Evolutionary conservation across 2,329 filamentous ascomycete species (phyloP).

Genomic region (Escovopsis sp.): DNA sequence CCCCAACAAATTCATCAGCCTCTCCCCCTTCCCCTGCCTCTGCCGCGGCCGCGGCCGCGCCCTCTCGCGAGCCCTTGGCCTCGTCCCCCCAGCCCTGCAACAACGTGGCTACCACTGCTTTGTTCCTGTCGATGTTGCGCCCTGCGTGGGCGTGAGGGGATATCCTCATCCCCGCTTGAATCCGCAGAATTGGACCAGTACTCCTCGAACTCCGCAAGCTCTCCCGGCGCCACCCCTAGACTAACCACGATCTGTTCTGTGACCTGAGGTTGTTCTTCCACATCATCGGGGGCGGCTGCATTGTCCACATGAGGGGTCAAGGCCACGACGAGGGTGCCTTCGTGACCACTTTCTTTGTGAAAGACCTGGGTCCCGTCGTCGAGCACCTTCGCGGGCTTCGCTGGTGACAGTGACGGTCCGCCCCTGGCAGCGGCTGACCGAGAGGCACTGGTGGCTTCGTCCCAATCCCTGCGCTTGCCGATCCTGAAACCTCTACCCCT

Average conservation of each 20-base stretch:
- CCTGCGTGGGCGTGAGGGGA: constrained; percentile 5
- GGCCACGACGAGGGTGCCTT: background rate
- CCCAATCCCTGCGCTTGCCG: constrained; percentile 18
- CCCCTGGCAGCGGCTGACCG: too few relatives aligned
- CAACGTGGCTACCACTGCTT: too few relatives aligned
- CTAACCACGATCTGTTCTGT: background rate
- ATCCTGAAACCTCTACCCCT: constrained; percentile 41
- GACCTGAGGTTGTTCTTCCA: background rate
- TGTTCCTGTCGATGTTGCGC: too few relatives aligned
- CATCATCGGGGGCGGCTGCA: too few relatives aligned
- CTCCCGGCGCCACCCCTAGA: too few relatives aligned
- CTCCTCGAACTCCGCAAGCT: background rate
- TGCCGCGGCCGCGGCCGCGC: background rate
- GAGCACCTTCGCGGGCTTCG: background rate
- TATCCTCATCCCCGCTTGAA: constrained; percentile 10
- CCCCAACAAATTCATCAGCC: background rate
- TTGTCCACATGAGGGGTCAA: background rate
- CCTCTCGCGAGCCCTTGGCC: background rate
- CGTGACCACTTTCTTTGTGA: background rate
- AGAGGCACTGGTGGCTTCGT: background rate
- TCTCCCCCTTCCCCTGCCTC: constrained; percentile 7
- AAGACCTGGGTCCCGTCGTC: background rate
- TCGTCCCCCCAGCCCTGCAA: background rate
- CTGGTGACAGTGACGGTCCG: background rate
- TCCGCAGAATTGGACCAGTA: constrained; percentile 2